Evolutionary conservation across 306 rosid genomes (phyloP), one percentile per base, ranked within the genome.

Genomic region (Cercis canadensis): DNA sequence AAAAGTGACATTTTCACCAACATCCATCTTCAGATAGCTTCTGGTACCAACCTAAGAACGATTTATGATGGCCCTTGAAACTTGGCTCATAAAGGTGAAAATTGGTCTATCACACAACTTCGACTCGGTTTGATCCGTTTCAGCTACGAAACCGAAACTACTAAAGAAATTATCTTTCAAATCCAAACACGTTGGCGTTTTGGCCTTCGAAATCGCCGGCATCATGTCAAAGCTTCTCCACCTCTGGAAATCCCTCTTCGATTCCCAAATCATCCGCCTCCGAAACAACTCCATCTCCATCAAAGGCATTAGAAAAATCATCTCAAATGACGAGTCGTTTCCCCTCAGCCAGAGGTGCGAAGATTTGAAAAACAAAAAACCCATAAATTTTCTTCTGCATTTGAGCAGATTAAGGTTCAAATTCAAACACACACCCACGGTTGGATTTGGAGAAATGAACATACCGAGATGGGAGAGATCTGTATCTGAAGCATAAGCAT

Each of bases 221-320:
- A 76, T 89, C 0, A 91, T 89, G 91, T 89, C 96, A 0, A 94
- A 94, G 86, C 97, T 94, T 41, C 86, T 91, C 76, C 97, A 91
- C 64, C 87, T 94, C 5, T 87, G 83, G 79, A 85, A 83, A 11
- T 83, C 92, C 8, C 89, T 94, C n/a, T 87, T 92, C 19, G 96
- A 91, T 62, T 57, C 83, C 21, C 75, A 80, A 75, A 72, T 86
- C 57, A 29, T 69, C 24, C 92, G 97, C 15, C 86, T 93, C 53
- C 88, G 89, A 4, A 80, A 24, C 85, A 87, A 89, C 62, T 82
- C 87, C 15, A 63, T 89, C 43, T 82, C 90, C 0, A 92, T 87
- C 6, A 87, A 95, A 36, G 97, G 99, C 0, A 88, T 91, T 19
- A 80, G 81, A 11, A 95, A 95, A 54, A 83, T 95, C 46, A 81